Conservation (phyloP, 345 rosid species). For the Salix brachista region DNA sequence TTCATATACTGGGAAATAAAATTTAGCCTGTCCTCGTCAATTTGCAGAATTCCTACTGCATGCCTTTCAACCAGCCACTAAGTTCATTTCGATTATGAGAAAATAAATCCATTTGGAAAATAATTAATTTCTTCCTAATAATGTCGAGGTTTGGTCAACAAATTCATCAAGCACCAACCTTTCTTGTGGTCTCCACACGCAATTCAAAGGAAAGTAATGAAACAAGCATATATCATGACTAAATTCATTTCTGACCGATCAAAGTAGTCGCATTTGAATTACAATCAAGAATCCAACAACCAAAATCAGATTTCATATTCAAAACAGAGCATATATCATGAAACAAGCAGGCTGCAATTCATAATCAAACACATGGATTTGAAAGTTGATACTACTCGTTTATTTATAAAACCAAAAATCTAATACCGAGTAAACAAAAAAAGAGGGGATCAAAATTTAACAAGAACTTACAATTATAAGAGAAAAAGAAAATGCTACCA, state of each 20-base stretch:
- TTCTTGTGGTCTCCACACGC: not conserved
- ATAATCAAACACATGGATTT: not conserved
- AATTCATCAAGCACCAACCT: not conserved
- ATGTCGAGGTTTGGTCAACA: not conserved
- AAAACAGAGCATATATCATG: not conserved
- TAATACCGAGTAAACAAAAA: not conserved
- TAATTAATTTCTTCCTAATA: not conserved
- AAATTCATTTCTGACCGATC: not conserved
- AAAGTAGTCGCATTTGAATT: not conserved
- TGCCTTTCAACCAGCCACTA: not conserved
- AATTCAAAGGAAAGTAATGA: not conserved
- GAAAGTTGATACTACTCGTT: not conserved
- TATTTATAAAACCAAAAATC: not conserved
- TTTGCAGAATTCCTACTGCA: not conserved
- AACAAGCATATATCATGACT: not conserved
- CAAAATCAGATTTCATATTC: not conserved
- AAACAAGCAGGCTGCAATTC: not conserved
- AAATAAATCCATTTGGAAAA: not conserved
- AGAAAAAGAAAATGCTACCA: slow-evolving; percentile 25
- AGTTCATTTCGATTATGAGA: not conserved
- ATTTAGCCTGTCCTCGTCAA: not conserved
- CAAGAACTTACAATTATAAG: slow-evolving; percentile 18
- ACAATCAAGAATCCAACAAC: not conserved
- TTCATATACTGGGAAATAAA: not conserved
- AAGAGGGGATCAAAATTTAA: slow-evolving; percentile 1